Conservation (phyloP, 495 filamentous ascomycete genomes). For the Lepraria neglecta region DNA sequence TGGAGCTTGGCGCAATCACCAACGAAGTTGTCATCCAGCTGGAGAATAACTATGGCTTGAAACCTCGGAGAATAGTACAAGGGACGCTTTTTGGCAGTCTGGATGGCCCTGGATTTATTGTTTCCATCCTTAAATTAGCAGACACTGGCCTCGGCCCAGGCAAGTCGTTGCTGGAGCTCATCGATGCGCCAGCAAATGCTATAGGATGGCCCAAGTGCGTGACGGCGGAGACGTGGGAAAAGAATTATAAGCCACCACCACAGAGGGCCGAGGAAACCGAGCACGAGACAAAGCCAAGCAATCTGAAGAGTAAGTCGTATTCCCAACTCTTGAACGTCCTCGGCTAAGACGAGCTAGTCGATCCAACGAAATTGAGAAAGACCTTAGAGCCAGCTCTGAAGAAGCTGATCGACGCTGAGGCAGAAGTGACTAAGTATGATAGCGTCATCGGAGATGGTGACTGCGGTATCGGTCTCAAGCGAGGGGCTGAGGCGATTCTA, state of each 20-base stretch:
- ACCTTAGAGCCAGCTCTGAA: slow-evolving; percentile 62
- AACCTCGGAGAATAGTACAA: slow-evolving; percentile 57
- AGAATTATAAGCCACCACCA: slow-evolving; percentile 37
- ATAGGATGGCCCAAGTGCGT: slow-evolving; percentile 79
- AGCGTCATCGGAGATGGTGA: slow-evolving; percentile 94
- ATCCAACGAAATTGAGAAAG: slow-evolving; percentile 50
- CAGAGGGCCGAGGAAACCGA: slow-evolving; percentile 49
- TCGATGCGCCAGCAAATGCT: slow-evolving; percentile 80
- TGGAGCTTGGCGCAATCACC: slow-evolving; percentile 86
- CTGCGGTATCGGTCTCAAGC: slow-evolving; percentile 83
- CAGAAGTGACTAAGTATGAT: slow-evolving; percentile 81
- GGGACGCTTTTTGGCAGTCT: slow-evolving; percentile 74
- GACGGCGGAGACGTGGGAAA: slow-evolving; percentile 48
- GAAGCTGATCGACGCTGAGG: slow-evolving; percentile 67
- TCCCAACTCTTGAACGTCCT: neutral
- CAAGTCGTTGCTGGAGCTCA: slow-evolving; percentile 74
- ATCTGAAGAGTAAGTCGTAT: slow-evolving; percentile 51
- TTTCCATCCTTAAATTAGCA: slow-evolving; percentile 71
- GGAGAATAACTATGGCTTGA: slow-evolving; percentile 57
- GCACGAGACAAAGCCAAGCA: slow-evolving; percentile 55
- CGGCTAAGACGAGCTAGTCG: slow-evolving; percentile 41
- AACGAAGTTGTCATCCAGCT: slow-evolving; percentile 82
- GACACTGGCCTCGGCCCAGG: slow-evolving; percentile 72
- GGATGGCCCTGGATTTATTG: slow-evolving; percentile 88
- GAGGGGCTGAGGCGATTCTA: slow-evolving; percentile 82